These are phyloP conservation scores for Aspergillus sp. DNA, from an alignment of 2,329 filamentous ascomycete genomes.

Conservation along the genomic window DNA sequence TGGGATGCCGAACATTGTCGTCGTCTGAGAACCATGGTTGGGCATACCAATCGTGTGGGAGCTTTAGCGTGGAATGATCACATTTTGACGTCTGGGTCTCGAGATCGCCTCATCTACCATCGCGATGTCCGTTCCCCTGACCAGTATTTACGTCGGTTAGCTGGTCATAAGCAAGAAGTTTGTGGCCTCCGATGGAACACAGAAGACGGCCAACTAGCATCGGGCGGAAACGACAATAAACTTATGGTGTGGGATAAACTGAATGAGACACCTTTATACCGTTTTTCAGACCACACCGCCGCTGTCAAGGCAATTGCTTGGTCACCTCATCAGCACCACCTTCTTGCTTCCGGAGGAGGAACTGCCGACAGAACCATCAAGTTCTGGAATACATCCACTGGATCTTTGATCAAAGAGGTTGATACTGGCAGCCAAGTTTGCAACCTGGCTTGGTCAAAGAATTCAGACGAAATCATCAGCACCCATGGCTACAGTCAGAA, in stretches of 20 bases:
- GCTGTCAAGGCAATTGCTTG: slow-evolving; percentile 97
- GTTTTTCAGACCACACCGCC: slow-evolving; percentile 90
- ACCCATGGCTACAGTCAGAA: slow-evolving; percentile 98
- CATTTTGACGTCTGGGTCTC: slow-evolving; percentile 89
- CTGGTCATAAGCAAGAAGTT: slow-evolving; percentile 96
- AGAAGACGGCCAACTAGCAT: slow-evolving; percentile 90
- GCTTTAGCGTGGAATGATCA: slow-evolving; percentile 97
- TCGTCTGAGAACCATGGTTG: slow-evolving; percentile 90
- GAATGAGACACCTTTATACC: slow-evolving; percentile 85
- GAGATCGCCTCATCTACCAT: slow-evolving; percentile 90
- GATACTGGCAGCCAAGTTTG: slow-evolving; percentile 99
- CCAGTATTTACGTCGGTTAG: slow-evolving; percentile 80
- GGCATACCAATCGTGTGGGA: slow-evolving; percentile 87
- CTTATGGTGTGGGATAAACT: slow-evolving; percentile 98
- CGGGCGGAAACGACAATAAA: slow-evolving; percentile 97
- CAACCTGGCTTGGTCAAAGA: slow-evolving; percentile 95
- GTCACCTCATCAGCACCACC: slow-evolving; percentile 91
- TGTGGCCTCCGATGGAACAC: slow-evolving; percentile 97
- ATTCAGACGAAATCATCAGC: slow-evolving; percentile 94
- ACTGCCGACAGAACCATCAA: slow-evolving; percentile 95
- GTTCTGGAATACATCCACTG: slow-evolving; percentile 94
- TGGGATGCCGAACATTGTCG: slow-evolving; percentile 90
- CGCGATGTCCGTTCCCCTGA: slow-evolving; percentile 90
- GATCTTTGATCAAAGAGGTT: slow-evolving; percentile 74
- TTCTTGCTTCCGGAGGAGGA: slow-evolving; percentile 92